Percentiles rank a stretch among this genome's conserved stretches.
phyloP scores from a whole-genome alignment of 2,329 filamentous ascomycete genomes.

The Diaporthe velutina region DNA sequence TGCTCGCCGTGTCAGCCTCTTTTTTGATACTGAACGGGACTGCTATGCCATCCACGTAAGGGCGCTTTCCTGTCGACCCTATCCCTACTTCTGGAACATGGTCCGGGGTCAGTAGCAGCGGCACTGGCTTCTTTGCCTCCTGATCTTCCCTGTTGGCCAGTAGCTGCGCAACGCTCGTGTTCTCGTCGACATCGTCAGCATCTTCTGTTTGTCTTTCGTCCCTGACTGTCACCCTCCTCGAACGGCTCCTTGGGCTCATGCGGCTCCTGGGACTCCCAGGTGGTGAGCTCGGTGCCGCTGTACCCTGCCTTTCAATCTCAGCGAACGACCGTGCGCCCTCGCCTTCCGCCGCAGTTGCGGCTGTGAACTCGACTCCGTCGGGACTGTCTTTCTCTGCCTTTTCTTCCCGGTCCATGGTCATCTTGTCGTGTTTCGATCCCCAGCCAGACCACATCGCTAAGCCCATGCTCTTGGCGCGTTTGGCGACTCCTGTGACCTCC shows the following conservation, averaged over 20 bases:
- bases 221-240: slow-evolving; percentile 60
- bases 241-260: slow-evolving; percentile 54
- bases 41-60: slow-evolving; percentile 77
- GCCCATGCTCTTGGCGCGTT: slow-evolving; percentile 73
- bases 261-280: slow-evolving; percentile 42
- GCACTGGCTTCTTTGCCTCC: slow-evolving; percentile 41
- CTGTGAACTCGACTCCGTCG: slow-evolving; percentile 49
- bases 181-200: slow-evolving; percentile 44
- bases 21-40: slow-evolving; percentile 79
- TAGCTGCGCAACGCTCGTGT: slow-evolving; percentile 58
- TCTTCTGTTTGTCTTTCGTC: slow-evolving; percentile 64
- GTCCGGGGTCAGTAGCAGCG: slow-evolving; percentile 57
- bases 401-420: slow-evolving; percentile 72
- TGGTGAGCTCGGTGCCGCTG: slow-evolving; percentile 41
- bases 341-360: slow-evolving; percentile 56
- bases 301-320: slow-evolving; percentile 56
- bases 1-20: slow-evolving; percentile 74
- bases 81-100: slow-evolving; percentile 62
- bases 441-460: slow-evolving; percentile 88
- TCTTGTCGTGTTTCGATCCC: slow-evolving; percentile 90
- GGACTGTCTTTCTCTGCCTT: slow-evolving; percentile 55
- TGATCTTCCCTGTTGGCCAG: slow-evolving; percentile 58
- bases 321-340: slow-evolving; percentile 56
- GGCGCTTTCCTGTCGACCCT: slow-evolving; percentile 67
- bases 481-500: slow-evolving; percentile 66